Conservation (phyloP, 805 yeast genomes). For the Lachancea nothofagi region DNA sequence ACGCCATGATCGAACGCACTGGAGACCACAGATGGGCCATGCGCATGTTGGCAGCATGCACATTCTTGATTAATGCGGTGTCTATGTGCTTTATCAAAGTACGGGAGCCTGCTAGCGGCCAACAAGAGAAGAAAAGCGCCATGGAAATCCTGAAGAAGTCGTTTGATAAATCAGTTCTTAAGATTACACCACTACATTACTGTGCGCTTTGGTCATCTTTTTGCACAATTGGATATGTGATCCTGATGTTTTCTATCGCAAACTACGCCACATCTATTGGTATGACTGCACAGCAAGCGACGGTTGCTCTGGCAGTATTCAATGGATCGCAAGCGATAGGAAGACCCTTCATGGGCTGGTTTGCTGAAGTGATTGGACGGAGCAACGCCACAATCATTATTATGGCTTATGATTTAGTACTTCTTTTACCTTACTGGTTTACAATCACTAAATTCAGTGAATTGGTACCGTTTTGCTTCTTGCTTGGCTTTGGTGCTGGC, state of each 20-base stretch:
- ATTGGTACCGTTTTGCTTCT: conserved; percentile 33
- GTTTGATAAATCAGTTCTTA: conserved; percentile 32
- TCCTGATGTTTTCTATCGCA: conserved; percentile 42
- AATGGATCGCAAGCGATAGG: conserved; percentile 46
- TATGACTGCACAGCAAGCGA: conserved; percentile 37
- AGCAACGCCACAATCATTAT: conserved; percentile 38
- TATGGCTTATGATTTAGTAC: conserved; percentile 28
- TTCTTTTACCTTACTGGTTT: conserved; percentile 39
- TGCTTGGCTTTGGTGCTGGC: conserved; percentile 37
- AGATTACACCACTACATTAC: conserved; percentile 29
- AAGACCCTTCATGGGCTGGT: conserved; percentile 43
- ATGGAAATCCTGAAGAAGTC: conserved; percentile 32
- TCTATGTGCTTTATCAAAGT: conserved; percentile 43
- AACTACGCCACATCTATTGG: conserved; percentile 47
- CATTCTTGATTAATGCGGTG: conserved; percentile 35
- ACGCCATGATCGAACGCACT: conserved; percentile 38
- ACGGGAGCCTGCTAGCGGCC: conserved; percentile 34
- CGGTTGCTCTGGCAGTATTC: conserved; percentile 41
- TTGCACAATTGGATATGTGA: conserved; percentile 37
- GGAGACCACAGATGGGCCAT: conserved; percentile 45
- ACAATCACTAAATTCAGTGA: conserved; percentile 33
- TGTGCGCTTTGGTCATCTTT: conserved; percentile 36
- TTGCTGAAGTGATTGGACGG: conserved; percentile 43
- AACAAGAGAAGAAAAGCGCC: conserved; percentile 23
- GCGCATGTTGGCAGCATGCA: conserved; percentile 39